phyloP scores from a whole-genome alignment of 371 early-diverging fungal species.

The Circinella minor region DNA sequence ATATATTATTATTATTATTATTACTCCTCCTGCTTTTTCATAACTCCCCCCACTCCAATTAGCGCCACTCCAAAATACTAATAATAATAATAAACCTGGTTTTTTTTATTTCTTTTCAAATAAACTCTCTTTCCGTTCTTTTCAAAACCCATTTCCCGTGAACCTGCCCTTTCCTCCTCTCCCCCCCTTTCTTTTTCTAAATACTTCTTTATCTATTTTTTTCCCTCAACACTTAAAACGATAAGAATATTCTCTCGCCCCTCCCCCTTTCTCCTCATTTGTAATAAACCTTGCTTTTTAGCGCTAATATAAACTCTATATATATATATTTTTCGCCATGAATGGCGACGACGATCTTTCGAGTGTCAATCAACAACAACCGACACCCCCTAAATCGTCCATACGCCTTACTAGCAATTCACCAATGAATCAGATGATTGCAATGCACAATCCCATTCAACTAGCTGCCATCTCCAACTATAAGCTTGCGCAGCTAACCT shows the following conservation, averaged over 20 bases:
- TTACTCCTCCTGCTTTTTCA: neutral
- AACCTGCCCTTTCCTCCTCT: too few species aligned
- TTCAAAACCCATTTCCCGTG: too few species aligned
- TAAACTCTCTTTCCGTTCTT: too few species aligned
- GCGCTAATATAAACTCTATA: neutral
- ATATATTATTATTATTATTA: neutral
- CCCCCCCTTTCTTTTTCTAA: neutral
- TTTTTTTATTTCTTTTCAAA: too few species aligned
- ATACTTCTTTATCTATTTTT: neutral
- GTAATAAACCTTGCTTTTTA: neutral
- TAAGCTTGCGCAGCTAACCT: conserved; percentile 59
- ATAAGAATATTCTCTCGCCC: too few species aligned
- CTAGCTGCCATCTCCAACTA: conserved; percentile 58
- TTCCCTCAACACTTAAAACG: neutral
- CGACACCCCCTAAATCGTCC: conserved; percentile 22
- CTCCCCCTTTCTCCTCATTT: conserved; percentile 12
- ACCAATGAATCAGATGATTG: conserved; percentile 21
- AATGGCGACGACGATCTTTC: conserved; percentile 13
- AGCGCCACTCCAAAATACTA: too few species aligned
- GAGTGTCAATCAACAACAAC: conserved; percentile 10
- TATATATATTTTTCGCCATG: conserved; percentile 18
- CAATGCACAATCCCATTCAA: conserved; percentile 51
- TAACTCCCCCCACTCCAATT: neutral
- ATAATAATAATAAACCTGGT: too few species aligned
- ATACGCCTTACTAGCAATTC: conserved; percentile 17